Evolutionary conservation across 306 rosid species (phyloP).

Genomic region (Elaeagnus macrophylla): DNA sequence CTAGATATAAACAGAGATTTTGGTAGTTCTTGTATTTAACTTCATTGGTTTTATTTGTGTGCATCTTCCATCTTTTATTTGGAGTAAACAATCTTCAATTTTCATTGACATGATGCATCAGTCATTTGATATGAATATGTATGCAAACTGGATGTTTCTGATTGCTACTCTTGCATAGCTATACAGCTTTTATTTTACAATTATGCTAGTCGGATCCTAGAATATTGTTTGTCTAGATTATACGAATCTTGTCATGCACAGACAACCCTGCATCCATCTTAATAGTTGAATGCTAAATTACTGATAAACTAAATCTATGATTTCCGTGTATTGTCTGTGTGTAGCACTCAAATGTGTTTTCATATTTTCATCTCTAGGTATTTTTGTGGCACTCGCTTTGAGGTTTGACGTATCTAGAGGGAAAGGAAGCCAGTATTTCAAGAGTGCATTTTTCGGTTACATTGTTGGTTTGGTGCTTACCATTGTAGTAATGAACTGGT

Average conservation of each 20-base stretch:
- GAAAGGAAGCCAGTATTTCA: slow-evolving; percentile 69
- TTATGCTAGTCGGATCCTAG: neutral
- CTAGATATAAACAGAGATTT: neutral
- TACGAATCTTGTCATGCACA: neutral
- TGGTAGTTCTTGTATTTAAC: neutral
- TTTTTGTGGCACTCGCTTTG: slow-evolving; percentile 93
- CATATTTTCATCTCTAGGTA: slow-evolving; percentile 40
- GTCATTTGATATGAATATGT: neutral
- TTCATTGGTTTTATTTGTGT: neutral
- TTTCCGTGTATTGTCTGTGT: neutral
- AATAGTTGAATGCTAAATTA: neutral
- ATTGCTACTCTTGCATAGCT: neutral
- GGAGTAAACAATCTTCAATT: neutral
- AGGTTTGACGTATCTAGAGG: slow-evolving; percentile 94
- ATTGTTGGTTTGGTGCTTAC: slow-evolving; percentile 71
- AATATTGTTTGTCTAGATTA: neutral
- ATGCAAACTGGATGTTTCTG: slow-evolving; percentile 2
- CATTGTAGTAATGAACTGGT: slow-evolving; percentile 96
- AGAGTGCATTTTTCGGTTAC: slow-evolving; percentile 90
- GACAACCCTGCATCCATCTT: slow-evolving; percentile 4
- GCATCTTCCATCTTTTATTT: neutral
- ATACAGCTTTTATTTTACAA: neutral
- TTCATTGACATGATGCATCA: neutral
- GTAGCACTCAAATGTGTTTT: neutral
- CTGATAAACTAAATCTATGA: neutral